Base-by-base conservation (phyloP, 2,329 filamentous ascomycete genomes). In the Celoporthe dispersa region DNA sequence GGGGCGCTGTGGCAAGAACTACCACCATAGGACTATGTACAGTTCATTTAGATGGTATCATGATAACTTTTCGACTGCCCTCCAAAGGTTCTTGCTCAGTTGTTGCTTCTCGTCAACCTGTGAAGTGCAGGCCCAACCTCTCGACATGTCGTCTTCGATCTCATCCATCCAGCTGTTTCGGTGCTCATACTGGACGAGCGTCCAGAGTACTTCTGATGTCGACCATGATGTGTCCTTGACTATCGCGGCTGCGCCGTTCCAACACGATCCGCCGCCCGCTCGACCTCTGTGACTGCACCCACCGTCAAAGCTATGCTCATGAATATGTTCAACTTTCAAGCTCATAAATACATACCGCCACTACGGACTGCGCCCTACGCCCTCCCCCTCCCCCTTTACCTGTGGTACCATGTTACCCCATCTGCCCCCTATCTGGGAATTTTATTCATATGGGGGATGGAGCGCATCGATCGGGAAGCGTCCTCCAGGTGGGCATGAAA, bases 401-500 rank as follows among this genome's bases (percentile, higher is more conserved):
- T 59, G 25, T 48, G 25, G 35, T n/a, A 37, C 25, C 33, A 25
- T 62, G 31, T n/a, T 62, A 14, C 33, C n/a, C 65, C 37, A 57
- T 61, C 19, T 48, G 37, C 37, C 65, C 44, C 55, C 65, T 67
- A 67, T 67, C 65, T 60, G 55, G 35, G 37, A 28, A 8, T 25
- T 9, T 62, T n/a, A 33, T 64, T 64, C 41, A 61, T 60, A 48
- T 61, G 28, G 44, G 37, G 25, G 48, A 67, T 61, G 55, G 55
- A 37, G 39, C 28, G 39, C 48, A 25, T 44, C 31, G 41, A 53
- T 51, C 55, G 55, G 59, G 39, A 51, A 60, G 19, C 55, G n/a
- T 25, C 37, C 53, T 44, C 19, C 55, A 51, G 53, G 66, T 61
- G 55, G 66, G 41, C 57, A 48, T 41, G 66, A 67, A 67, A 67